Percentiles rank a stretch among this genome's conserved stretches.
Conservation (phyloP, 2,329 filamentous ascomycete genomes). For the Davidsoniella neocaledoniae region DNA sequence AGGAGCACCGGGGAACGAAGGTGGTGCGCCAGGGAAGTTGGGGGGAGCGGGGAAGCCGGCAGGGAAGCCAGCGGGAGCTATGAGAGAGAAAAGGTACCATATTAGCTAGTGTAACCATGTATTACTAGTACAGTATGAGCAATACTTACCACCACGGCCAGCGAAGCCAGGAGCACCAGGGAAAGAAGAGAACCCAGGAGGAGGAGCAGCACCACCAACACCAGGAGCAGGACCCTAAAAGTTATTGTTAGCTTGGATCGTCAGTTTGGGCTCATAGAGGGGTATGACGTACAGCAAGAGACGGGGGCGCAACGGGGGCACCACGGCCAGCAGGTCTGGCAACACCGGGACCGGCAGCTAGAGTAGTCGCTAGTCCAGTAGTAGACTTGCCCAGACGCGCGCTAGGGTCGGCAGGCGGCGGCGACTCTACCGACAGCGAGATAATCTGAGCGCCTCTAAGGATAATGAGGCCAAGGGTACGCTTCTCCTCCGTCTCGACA, state of each 20-base stretch:
- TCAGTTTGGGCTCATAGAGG: neutral
- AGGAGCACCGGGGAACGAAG: slow-evolving; percentile 29
- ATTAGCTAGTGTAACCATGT: neutral
- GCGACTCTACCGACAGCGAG: slow-evolving; percentile 86
- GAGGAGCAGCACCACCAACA: slow-evolving; percentile 56
- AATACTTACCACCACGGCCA: slow-evolving; percentile 37
- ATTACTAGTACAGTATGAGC: neutral
- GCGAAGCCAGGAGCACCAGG: slow-evolving; percentile 37
- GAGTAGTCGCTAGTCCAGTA: slow-evolving; percentile 48
- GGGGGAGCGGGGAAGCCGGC: slow-evolving; percentile 31
- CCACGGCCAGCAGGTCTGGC: slow-evolving; percentile 83
- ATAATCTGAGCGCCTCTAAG: slow-evolving; percentile 90
- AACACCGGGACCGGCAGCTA: slow-evolving; percentile 75
- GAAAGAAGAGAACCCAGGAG: slow-evolving; percentile 38
- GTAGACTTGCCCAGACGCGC: slow-evolving; percentile 68
- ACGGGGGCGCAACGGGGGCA: slow-evolving; percentile 44
- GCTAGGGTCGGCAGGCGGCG: slow-evolving; percentile 84
- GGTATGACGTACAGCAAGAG: slow-evolving; percentile 47
- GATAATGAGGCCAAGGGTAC: slow-evolving; percentile 88
- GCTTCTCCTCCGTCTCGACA: slow-evolving; percentile 88
- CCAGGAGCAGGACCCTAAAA: slow-evolving; percentile 62
- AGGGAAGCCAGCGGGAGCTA: slow-evolving; percentile 32
- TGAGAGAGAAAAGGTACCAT: neutral
- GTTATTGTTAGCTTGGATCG: neutral
- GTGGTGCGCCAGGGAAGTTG: slow-evolving; percentile 23